These are phyloP conservation scores for Mikania micrantha DNA, from an alignment of 129 eudicot genomes.

Conservation along the genomic window DNA sequence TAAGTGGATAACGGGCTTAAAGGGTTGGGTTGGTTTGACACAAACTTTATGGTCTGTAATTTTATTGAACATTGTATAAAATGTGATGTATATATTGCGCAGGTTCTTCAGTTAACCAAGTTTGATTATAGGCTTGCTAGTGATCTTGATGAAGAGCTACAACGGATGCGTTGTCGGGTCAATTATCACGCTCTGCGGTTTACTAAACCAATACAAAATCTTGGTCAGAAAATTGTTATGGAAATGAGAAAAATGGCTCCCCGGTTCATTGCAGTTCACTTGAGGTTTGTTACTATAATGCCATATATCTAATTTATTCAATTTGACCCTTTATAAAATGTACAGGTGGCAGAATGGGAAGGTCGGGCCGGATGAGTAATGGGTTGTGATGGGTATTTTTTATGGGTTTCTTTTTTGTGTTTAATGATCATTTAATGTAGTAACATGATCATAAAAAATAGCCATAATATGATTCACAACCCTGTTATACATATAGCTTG, in stretches of 20 bases:
- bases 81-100: slow-evolving; percentile 12
- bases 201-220: slow-evolving; percentile 63
- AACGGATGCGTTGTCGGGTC: slow-evolving; percentile 89
- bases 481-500: neutral
- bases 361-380: neutral
- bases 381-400: neutral
- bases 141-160: slow-evolving; percentile 81
- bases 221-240: slow-evolving; percentile 69
- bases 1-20: neutral
- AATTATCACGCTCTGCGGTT: slow-evolving; percentile 90
- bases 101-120: slow-evolving; percentile 94
- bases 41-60: neutral
- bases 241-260: slow-evolving; percentile 80
- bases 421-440: neutral
- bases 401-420: neutral
- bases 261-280: slow-evolving; percentile 86
- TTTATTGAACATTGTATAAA: neutral
- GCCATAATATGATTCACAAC: neutral
- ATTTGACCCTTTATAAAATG: neutral
- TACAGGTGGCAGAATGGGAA: neutral
- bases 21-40: neutral
- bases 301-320: no score
- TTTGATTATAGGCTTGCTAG: slow-evolving; percentile 93
- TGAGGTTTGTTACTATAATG: slow-evolving; percentile 47
- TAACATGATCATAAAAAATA: neutral